A percentile compares a stretch with the other conserved stretches of the same genome.
phyloP scores from a whole-genome alignment of 2,329 filamentous ascomycete genomes.

The Trichoderma sp. region DNA sequence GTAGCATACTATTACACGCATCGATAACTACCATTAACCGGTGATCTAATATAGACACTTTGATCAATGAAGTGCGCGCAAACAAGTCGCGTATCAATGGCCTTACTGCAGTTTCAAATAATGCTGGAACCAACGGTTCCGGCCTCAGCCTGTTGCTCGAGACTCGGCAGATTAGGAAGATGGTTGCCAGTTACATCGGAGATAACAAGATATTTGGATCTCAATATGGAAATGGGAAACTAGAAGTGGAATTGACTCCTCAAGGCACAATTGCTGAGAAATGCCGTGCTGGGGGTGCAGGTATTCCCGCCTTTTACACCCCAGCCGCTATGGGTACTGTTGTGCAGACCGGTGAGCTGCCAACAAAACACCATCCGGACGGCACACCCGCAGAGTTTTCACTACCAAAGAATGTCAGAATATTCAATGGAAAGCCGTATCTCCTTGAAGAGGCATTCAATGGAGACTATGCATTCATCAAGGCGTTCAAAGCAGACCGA shows the following conservation, averaged over 20 bases:
- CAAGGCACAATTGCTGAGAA: constrained; percentile 91
- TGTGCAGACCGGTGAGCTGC: constrained; percentile 92
- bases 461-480: constrained; percentile 90
- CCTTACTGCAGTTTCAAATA: constrained; percentile 90
- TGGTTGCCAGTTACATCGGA: constrained; percentile 91
- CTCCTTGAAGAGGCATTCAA: constrained; percentile 86
- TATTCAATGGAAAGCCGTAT: constrained; percentile 88
- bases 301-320: constrained; percentile 91
- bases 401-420: constrained; percentile 83
- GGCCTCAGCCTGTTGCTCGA: constrained; percentile 78
- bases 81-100: constrained; percentile 70
- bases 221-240: constrained; percentile 84
- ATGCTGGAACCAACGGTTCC: constrained; percentile 80
- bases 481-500: constrained; percentile 90
- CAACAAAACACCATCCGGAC: constrained; percentile 75
- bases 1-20: too few species aligned
- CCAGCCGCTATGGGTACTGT: constrained; percentile 84
- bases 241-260: constrained; percentile 88
- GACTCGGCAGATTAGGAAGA: constrained; percentile 84
- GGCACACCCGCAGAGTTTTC: constrained; percentile 74
- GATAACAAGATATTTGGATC: constrained; percentile 92
- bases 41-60: constrained; percentile 55
- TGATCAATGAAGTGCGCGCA: constrained; percentile 68
- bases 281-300: constrained; percentile 82
- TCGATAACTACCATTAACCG: too few species aligned